Evolutionary conservation across 257 asterid genomes (phyloP), one percentile per base, ranked within the genome.

Genomic region (Solanum virginianum): DNA sequence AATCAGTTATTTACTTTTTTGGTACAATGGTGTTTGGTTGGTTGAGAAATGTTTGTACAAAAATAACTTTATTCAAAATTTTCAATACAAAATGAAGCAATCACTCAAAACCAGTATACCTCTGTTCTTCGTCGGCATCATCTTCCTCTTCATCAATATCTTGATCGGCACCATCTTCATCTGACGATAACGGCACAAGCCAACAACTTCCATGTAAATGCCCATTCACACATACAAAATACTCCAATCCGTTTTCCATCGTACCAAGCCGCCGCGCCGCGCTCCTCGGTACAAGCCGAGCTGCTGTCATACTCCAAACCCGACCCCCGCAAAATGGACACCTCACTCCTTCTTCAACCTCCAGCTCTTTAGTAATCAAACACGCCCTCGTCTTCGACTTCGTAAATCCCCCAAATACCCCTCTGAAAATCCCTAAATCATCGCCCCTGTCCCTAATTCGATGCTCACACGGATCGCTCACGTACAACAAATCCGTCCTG

Each of bases 401-500:
- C 83, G 83, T 84, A 56, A 95, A 95, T 88, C 85, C 88, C 88
- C 89, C 82, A 83, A 95, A 93, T 11, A 94, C 98, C 87, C 99
- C 99, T 81, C 99, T 57, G 84, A 89, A 95, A 0, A 93, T 60
- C 9, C 99, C 98, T 20, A 92, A 85, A 87, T 89, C 94, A 75
- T 93, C 87, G 4, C 62, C 84, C 8, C 55, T 45, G 6, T n/a
- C 93, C 59, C 60, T 88, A 29, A 74, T 68, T 56, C 62, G 51
- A 83, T 95, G 98, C 94, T 95, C 98, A 88, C 97, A 93, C 66
- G 95, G 98, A 85, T 95, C 98, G 84, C 94, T 93, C 84, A 95
- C 95, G 87, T 85, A 95, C 85, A 95, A 29, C n/a, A 93, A 88
- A 49, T 94, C 98, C 1, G 88, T 93, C 15, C 97, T 70, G 85